Evolutionary conservation across 2,329 filamentous ascomycete species (phyloP), one percentile per base, ranked within the genome.

Genomic region (Fusarium dlaminii): DNA sequence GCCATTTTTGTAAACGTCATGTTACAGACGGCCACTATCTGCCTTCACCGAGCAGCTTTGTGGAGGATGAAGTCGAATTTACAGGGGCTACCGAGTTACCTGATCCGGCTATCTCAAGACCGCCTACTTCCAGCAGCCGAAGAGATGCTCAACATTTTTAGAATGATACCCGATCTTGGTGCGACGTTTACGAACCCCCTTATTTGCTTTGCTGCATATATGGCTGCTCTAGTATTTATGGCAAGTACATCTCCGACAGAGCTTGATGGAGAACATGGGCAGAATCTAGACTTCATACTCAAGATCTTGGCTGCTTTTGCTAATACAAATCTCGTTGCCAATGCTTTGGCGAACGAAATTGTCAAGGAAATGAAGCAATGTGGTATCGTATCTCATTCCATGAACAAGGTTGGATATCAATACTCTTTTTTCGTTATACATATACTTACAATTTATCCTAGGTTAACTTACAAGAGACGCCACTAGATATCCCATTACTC

Each of bases 1-100:
- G 66, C 66, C 11, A 58, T 68, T 2, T 68, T 68, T 45, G 66
- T 69, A 24, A 69, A 69, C n/a, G 22, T 63, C 14, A 64, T 69
- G 57, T 36, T 69, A 18, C 66, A 69, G 8, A 69, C 65, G 15
- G 66, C 66, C 34, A 64, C 58, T 4, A 69, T 69, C 10, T 64
- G 66, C 29, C 65, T 69, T n/a, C 66, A 69, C 13, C 43, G 66
- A n/a, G 65, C 66, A 20, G 65, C 66, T 12, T 9, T 69, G 12
- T 68, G 66, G 66, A 68, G 36, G 42, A 68, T 68, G 66, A 68
- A 68, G 14, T 63, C 42, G 0, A 69, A 68, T 14, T 20, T 69
- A 13, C 37, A 56, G 12, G 48, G 48, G 7, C 18, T 55, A 3
- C 56, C 66, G 13, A 45, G 32, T 48, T 68, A 68, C 22, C n/a